Conservation (phyloP, 495 filamentous ascomycete genomes). For the Lineolata rhizophorae region DNA sequence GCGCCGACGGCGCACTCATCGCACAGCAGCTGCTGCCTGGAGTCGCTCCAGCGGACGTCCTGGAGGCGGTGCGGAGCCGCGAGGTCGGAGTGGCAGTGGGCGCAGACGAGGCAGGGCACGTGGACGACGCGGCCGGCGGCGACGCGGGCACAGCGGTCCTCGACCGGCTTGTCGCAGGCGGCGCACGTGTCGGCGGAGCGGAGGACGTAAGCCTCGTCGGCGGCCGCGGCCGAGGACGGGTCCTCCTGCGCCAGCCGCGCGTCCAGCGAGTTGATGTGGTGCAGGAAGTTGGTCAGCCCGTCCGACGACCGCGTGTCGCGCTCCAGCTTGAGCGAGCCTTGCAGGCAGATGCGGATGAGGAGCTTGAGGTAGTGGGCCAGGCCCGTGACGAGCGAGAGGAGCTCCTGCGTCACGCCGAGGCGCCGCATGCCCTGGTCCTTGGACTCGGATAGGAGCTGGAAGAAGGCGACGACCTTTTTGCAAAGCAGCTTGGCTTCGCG, state of each 20-base stretch:
- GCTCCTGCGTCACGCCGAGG: constrained; percentile 89
- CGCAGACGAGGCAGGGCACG: constrained; percentile 53
- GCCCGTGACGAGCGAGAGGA: constrained; percentile 85
- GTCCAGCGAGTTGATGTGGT: constrained; percentile 35
- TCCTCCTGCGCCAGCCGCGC: constrained; percentile 20
- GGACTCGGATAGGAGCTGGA: constrained; percentile 76
- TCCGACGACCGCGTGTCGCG: constrained; percentile 51
- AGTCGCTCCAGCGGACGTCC: constrained; percentile 43
- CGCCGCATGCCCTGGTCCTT: constrained; percentile 64
- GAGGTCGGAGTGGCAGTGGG: constrained; percentile 51
- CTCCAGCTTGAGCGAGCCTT: constrained; percentile 81
- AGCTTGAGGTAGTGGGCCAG: constrained; percentile 97
- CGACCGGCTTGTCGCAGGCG: constrained; percentile 65
- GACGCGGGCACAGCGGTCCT: constrained; percentile 75
- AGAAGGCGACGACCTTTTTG: constrained; percentile 99
- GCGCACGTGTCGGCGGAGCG: constrained; percentile 56
- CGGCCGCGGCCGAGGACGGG: constrained; percentile 47
- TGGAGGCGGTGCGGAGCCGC: constrained; percentile 33
- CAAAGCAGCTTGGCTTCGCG: constrained; percentile 93
- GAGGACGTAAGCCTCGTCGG: constrained; percentile 50
- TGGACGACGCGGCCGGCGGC: constrained; percentile 63
- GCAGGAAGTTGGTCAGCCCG: constrained; percentile 60
- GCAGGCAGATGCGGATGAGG: constrained; percentile 86
- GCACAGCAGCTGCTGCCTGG: constrained; percentile 46
- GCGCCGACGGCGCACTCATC: constrained; percentile 32